Base-by-base conservation (phyloP, 2,329 filamentous ascomycete genomes). In the Ophiobolus disseminans region DNA sequence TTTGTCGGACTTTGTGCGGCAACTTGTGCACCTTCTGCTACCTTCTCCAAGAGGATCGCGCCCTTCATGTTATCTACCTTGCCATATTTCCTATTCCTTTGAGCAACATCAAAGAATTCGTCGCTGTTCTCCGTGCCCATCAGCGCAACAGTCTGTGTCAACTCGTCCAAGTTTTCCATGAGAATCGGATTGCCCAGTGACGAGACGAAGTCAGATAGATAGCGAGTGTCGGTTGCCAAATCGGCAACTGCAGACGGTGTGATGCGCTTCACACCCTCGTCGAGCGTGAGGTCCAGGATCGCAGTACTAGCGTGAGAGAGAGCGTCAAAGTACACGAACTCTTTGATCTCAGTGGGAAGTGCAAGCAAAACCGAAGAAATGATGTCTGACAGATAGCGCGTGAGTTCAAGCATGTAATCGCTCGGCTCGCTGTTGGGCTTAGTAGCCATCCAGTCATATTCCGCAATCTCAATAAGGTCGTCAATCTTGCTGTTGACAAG, bases 401-500 rank as follows among this genome's bases (percentile, higher is more conserved):
- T 99, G 53, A 99, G 78, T 4, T 94, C 96, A 69, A 94, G 88
- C 86, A 99, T 96, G 75, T 99, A 99, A 60, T 87, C 92, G 71
- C 89, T 94, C 1, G 92, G 90, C 62, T 94, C 89, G 0, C 79
- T 78, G 14, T 87, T 84, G 19, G 84, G 77, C 5, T 80, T 83
- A 3, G 81, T 78, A 6, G 82, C 79, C 73, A 82, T 84, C 83
- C 94, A 99, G 72, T 97, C 91, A 69, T 99, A 99, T 74, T 99
- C 94, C 23, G 94, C 93, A 0, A 92, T 97, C 63, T 97, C 93
- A 45, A 99, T 89, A 9, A 99, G 82, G 69, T 99, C 94, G 67
- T 97, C 93, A 63, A 99, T 97, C 78, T 99, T 99, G 48, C 90
- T 95, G 76, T 99, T 97, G 55, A 99, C 94, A 0, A 99, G 83